Percentiles rank a stretch among this genome's conserved stretches.
phyloP scores from a whole-genome alignment of 768 basidiomycete species.

The Hygrocybe punicea region DNA sequence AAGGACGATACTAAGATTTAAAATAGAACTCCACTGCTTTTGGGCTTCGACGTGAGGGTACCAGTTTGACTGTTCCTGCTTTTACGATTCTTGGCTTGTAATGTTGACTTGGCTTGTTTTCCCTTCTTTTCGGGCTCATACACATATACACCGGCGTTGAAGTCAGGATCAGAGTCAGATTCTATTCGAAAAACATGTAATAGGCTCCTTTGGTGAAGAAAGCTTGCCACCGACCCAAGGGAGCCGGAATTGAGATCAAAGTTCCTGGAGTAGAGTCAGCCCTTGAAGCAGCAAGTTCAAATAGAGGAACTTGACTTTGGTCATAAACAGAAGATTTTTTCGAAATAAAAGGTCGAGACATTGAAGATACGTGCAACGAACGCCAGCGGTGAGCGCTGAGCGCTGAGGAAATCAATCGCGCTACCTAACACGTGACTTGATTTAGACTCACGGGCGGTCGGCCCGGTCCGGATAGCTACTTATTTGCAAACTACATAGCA shows the following conservation, averaged over 20 bases:
- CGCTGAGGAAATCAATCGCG: neutral
- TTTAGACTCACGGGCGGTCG: neutral
- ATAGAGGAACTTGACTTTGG: neutral
- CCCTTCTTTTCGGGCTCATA: slow-evolving; percentile 28
- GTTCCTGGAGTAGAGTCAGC: slow-evolving; percentile 25
- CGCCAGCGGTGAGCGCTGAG: too few relatives aligned
- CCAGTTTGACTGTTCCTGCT: slow-evolving; percentile 2
- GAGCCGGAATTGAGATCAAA: slow-evolving; percentile 33
- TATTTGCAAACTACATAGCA: neutral
- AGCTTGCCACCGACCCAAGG: slow-evolving; percentile 30
- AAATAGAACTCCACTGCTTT: neutral
- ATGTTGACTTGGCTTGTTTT: slow-evolving; percentile 31
- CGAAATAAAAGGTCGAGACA: neutral
- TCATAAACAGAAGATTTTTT: neutral
- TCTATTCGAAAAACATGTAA: slow-evolving; percentile 26
- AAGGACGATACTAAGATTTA: neutral
- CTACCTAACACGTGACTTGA: too few relatives aligned
- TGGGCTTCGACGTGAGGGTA: neutral
- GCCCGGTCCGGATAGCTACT: neutral
- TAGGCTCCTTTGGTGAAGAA: neutral
- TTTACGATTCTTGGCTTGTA: slow-evolving; percentile 17
- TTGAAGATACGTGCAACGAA: too few relatives aligned
- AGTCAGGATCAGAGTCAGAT: slow-evolving; percentile 50
- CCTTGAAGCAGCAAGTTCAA: neutral
- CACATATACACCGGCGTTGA: slow-evolving; percentile 41